Base-by-base conservation (phyloP, 257 asterid genomes). In the Vinca minor region DNA sequence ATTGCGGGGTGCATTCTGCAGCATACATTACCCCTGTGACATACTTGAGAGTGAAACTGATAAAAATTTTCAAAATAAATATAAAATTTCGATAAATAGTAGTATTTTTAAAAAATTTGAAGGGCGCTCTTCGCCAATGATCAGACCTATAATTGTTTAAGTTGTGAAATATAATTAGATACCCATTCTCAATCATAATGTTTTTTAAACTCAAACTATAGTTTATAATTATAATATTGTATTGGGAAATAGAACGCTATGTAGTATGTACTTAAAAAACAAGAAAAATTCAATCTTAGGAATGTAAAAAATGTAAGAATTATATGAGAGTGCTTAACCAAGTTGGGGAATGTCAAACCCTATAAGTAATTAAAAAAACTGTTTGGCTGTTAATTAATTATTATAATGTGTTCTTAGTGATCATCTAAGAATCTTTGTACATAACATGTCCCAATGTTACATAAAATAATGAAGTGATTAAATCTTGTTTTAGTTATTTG, bases 1-100 rank as follows among this genome's bases (percentile, higher is more conserved):
- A 79, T 75, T 81, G 80, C 83, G 88, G 90, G n/a, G 66, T 66
- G 50, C 82, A 64, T 68, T 58, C 82, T 66, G 56, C 56, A 34
- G 56, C 53, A 57, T 42, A n/a, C n/a, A n/a, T n/a, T n/a, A n/a
- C 54, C 49, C 4, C 55, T 73, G 32, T 42, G 67, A 34, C 36
- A 2, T 34, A 2, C 7, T 34, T 34, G n/a, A n/a, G n/a, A n/a
- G n/a, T n/a, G n/a, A n/a, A n/a, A n/a, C n/a, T n/a, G n/a, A n/a
- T n/a, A n/a, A n/a, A n/a, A n/a, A n/a, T 34, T 34, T 34, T 34
- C 7, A 2, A 34, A 34, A 34, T 34, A 34, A 34, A 2, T 34
- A 34, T 34, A 34, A 34, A 2, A 34, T 34, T 34, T 2, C 7
- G 3, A 34, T 34, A 2, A 34, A 2, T 7, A 34, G 7, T 34